Evolutionary conservation across 371 early-diverging fungal species (phyloP), one percentile per base, ranked within the genome.

Genomic region (Mortierella sp.): DNA sequence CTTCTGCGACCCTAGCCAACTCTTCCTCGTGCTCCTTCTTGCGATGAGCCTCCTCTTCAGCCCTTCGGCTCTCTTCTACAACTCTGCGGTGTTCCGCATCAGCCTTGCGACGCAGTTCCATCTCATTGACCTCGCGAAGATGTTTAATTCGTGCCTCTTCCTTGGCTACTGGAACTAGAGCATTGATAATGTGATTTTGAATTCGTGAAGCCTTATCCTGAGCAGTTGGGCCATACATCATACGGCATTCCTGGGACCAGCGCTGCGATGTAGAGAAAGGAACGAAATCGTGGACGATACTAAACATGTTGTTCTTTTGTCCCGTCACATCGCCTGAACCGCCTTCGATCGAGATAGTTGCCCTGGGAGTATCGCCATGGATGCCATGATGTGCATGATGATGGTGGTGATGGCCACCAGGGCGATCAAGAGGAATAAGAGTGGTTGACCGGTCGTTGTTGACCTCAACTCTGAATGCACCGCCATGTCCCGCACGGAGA

Each of bases 241-340:
- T 87, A 10, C 92, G 89, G 19, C 91, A 92, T 80, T 96, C 97
- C 77, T 96, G 95, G 19, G 88, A 86, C 97, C 97, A 97, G 0
- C 98, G 91, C 72, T 96, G 95, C 19, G 85, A 67, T 1, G 95
- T 93, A 4, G 90, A 84, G 86, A 91, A 84, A 8, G 95, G 94
- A 57, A 86, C 88, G 79, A 92, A 94, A 31, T 91, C 89, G 55
- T 93, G 90, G 13, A 92, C 85, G 3, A 89, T 84, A 2, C 88
- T 67, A 47, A 90, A 78, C 34, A 88, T 82, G 40, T 87, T 87
- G 15, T 62, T 37, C 56, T 71, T 73, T 26, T 43, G 34, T n/a
- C 66, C 49, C 15, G 35, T n/a, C 7, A 32, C 35, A 4, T 82
- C 84, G 2, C 57, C 57, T 13, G 57, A 19, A 17, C 35, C 35